Evolutionary conservation across 176 grass and related monocot species (phyloP).

Genomic region (Pontederia crassipes): DNA sequence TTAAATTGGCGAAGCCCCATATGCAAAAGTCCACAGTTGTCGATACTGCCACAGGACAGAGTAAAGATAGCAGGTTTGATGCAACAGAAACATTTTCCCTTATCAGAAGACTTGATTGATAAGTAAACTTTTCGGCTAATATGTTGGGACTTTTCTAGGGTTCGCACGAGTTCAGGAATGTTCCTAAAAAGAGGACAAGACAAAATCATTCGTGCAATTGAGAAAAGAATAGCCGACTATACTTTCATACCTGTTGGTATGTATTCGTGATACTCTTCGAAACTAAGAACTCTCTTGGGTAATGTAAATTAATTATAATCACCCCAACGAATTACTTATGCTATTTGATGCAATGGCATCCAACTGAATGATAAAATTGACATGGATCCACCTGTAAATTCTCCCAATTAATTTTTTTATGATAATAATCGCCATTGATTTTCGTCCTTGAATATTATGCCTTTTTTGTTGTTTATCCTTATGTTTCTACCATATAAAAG

Average conservation of each 20-base stretch:
- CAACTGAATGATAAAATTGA: not conserved
- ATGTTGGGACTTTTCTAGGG: conserved; percentile 33
- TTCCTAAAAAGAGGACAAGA: conserved; percentile 93
- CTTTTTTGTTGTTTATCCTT: conserved; percentile 6
- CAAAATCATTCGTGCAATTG: conserved; percentile 53
- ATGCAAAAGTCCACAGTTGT: conserved; percentile 95
- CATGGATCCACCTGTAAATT: too few relatives aligned
- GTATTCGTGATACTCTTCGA: conserved; percentile 4
- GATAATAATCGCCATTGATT: too few relatives aligned
- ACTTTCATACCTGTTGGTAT: conserved; percentile 93
- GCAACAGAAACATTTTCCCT: conserved; percentile 13
- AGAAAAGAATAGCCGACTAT: conserved; percentile 95
- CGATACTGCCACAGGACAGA: conserved; percentile 59
- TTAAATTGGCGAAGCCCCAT: conserved; percentile 68
- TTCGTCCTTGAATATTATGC: not conserved
- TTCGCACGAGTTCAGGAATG: conserved; percentile 89
- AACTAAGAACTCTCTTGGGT: not conserved
- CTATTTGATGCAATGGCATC: conserved; percentile 1
- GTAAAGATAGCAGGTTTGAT: conserved; percentile 89
- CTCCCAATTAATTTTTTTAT: too few relatives aligned
- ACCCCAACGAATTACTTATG: conserved; percentile 5
- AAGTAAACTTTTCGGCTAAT: conserved; percentile 9
- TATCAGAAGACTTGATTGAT: conserved; percentile 1
- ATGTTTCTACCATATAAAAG: not conserved
- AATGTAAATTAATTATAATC: not conserved